Evolutionary conservation across 306 rosid species (phyloP).

Genomic region (Trifolium repens): DNA sequence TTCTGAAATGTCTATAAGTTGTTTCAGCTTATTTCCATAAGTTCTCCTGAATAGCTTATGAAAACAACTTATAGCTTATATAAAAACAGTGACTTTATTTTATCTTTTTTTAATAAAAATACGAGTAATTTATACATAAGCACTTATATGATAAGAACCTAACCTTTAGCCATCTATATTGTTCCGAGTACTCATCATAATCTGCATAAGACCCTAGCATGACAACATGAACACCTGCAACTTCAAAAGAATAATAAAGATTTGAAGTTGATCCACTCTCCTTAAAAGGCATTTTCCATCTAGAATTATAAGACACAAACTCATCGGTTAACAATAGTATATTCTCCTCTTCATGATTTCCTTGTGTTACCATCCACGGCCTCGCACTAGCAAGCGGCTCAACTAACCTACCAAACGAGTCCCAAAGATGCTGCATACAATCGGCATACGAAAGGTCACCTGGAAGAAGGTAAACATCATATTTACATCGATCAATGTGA

Average conservation of each 20-base stretch:
- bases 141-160: too few species aligned
- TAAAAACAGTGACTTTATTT: neutral
- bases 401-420: conserved; percentile 78
- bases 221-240: conserved; percentile 69
- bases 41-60: neutral
- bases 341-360: conserved; percentile 86
- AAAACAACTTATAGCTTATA: neutral
- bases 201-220: conserved; percentile 96
- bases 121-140: too few species aligned
- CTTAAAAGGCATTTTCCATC: conserved; percentile 93
- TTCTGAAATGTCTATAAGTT: neutral
- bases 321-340: conserved; percentile 64
- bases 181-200: conserved; percentile 69
- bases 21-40: neutral
- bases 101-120: neutral
- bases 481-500: conserved; percentile 73
- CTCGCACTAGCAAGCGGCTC: conserved; percentile 93
- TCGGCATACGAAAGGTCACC: conserved; percentile 98
- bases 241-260: conserved; percentile 93
- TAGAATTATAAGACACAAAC: conserved; percentile 79
- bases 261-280: conserved; percentile 92
- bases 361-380: conserved; percentile 99
- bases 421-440: conserved; percentile 80
- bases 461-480: conserved; percentile 88
- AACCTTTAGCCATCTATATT: conserved; percentile 90